These are phyloP conservation scores for Cerrena zonata DNA, from an alignment of 1,284 basidiomycete species.

Conservation along the genomic window DNA sequence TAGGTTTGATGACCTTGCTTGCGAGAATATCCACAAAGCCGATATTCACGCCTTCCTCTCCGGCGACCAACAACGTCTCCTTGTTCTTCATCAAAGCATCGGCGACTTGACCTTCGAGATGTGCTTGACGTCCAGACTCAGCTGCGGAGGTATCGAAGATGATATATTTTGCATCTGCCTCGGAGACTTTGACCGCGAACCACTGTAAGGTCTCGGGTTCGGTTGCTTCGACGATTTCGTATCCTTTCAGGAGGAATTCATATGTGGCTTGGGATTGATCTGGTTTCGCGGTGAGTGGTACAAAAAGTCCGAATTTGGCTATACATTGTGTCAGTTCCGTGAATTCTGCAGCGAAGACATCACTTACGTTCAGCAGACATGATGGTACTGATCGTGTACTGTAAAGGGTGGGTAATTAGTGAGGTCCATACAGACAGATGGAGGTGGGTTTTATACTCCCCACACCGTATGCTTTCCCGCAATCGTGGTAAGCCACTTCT, in stretches of 20 bases:
- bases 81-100: conserved; percentile 32
- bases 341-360: background rate
- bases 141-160: conserved; percentile 38
- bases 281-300: conserved; percentile 32
- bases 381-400: background rate
- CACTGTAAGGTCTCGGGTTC: conserved; percentile 38
- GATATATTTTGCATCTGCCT: conserved; percentile 4
- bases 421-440: background rate
- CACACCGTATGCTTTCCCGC: background rate
- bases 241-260: conserved; percentile 30
- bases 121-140: conserved; percentile 31
- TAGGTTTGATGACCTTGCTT: conserved; percentile 25
- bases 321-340: background rate
- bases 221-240: conserved; percentile 24
- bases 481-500: background rate
- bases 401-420: background rate
- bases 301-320: conserved; percentile 27
- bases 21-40: conserved; percentile 28
- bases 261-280: conserved; percentile 22
- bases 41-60: conserved; percentile 24
- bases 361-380: background rate
- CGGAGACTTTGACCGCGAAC: conserved; percentile 32
- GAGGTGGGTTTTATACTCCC: background rate
- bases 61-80: conserved; percentile 23
- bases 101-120: conserved; percentile 32